Base-by-base conservation (phyloP, 2,329 filamentous ascomycete genomes). In the Dactylellina cionopaga region DNA sequence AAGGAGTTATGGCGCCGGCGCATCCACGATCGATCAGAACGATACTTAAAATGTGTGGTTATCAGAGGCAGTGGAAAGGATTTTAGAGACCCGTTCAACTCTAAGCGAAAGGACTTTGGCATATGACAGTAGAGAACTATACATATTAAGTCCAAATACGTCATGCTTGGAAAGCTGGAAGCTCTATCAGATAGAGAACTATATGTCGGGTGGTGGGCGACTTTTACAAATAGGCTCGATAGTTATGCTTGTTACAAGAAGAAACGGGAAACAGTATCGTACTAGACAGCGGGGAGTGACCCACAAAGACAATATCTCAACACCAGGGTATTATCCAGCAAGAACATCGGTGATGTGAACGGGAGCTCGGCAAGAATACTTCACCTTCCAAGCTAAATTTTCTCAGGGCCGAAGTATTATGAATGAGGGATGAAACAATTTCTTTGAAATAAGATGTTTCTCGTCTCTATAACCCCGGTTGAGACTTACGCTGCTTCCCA, bases 371-470 rank as follows among this genome's bases (percentile, higher is more conserved):
- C 90, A 66, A 94, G 96, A 9, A 88, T 97, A 22, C 85, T 86
- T 41, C 89, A 87, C 56, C 90, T 98, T 59, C 88, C 89, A 83
- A 54, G 90, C 95, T 74, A 95, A n/a, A 95, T 75, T 91, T 96
- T 29, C 99, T 97, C 80, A 95, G 94, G 0, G 94, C 98, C 0
- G 95, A 99, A 81, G 91, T 98, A 88, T 99, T 99, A 81, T 82
- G 97, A 2, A 85, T 93, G 9, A 83, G 88, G 49, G 88, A 95
- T 77, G 83, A 85, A 68, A 83, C 83, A 1, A 84, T 96, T 1
- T 82, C 96, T 68, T 85, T 96, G 77, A 96, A 96, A 80, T 92
- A 96, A 81, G 90, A 95, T 74, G 91, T 92, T 0, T 91, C 91
- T 11, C 85, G 92, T 33, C 86, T 87, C 51, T 92, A 97, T 82